Evolutionary conservation across 768 basidiomycete genomes (phyloP).

Genomic region (Collybia sp.): DNA sequence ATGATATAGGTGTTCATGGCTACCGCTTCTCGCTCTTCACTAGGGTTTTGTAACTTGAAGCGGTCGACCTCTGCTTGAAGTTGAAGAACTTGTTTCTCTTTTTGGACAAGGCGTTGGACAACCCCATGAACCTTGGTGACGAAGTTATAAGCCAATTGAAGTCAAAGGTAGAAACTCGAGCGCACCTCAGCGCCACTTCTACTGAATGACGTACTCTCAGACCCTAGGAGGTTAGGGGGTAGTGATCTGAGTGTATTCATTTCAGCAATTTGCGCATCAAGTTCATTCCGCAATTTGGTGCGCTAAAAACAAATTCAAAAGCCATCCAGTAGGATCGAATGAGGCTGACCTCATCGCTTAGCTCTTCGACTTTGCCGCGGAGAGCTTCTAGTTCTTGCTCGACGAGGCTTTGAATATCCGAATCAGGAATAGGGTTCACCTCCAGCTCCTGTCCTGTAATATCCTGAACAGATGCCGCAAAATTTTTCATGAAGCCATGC

Average conservation of each 20-base stretch:
- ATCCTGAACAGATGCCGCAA: slow-evolving; percentile 55
- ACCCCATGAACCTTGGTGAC: slow-evolving; percentile 63
- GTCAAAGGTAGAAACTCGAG: slow-evolving; percentile 2
- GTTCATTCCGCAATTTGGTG: slow-evolving; percentile 42
- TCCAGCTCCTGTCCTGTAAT: slow-evolving; percentile 63
- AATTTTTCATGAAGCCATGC: slow-evolving; percentile 55
- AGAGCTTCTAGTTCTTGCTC: slow-evolving; percentile 61
- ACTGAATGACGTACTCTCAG: slow-evolving; percentile 34
- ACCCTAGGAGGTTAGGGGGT: slow-evolving; percentile 26
- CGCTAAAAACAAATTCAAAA: slow-evolving; percentile 30
- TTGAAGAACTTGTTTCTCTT: slow-evolving; percentile 80
- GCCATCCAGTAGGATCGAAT: background rate
- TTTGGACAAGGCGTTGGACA: slow-evolving; percentile 75
- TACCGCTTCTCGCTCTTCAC: slow-evolving; percentile 57
- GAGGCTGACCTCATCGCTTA: slow-evolving; percentile 58
- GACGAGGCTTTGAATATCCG: slow-evolving; percentile 33
- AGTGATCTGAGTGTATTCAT: slow-evolving; percentile 60
- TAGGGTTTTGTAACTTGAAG: slow-evolving; percentile 52
- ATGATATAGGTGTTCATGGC: slow-evolving; percentile 16
- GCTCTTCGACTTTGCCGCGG: slow-evolving; percentile 53
- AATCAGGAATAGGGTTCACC: slow-evolving; percentile 37
- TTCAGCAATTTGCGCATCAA: slow-evolving; percentile 64
- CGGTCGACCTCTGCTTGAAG: slow-evolving; percentile 70
- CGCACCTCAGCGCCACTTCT: slow-evolving; percentile 57
- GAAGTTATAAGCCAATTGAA: slow-evolving; percentile 1